Percentiles rank a stretch among this genome's conserved stretches.
phyloP scores from a whole-genome alignment of 257 asterid species.

The Jacaranda copaia region DNA sequence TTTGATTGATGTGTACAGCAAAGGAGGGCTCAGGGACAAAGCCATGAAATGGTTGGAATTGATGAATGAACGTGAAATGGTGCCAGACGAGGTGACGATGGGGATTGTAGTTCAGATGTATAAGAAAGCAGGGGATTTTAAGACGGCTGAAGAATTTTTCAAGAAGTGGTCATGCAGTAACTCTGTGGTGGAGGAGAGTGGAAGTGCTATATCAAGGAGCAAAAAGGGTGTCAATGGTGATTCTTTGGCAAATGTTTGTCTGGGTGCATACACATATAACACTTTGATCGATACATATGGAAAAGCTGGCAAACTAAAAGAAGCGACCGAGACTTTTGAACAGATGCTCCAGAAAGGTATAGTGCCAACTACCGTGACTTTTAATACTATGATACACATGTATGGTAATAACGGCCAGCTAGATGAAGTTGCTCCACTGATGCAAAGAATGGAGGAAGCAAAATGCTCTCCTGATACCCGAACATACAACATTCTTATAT shows the following conservation, averaged over 20 bases:
- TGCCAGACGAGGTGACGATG: constrained; percentile 95
- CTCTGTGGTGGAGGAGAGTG: constrained; percentile 31
- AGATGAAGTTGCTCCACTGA: constrained; percentile 64
- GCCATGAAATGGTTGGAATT: constrained; percentile 81
- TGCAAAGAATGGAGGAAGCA: constrained; percentile 73
- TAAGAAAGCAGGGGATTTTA: constrained; percentile 85
- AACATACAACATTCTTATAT: constrained; percentile 86
- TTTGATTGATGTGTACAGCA: constrained; percentile 82
- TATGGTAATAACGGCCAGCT: constrained; percentile 76
- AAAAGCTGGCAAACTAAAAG: constrained; percentile 80
- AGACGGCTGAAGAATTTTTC: constrained; percentile 81
- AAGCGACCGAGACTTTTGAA: constrained; percentile 75
- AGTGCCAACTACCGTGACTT: constrained; percentile 80
- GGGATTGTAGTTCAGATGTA: constrained; percentile 91
- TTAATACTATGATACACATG: constrained; percentile 95
- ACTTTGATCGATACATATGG: constrained; percentile 92
- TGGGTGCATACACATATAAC: constrained; percentile 76
- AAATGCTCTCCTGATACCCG: constrained; percentile 80
- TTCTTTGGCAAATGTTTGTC: constrained; percentile 39
- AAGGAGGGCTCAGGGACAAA: constrained; percentile 65
- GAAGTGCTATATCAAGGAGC: constrained; percentile 37
- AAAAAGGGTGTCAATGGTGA: constrained; percentile 37
- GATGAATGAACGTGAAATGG: constrained; percentile 69
- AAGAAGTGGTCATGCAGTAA: constrained; percentile 71
- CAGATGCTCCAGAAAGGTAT: constrained; percentile 73